Percentiles rank a stretch among this genome's conserved stretches.
Evolutionary conservation across 2,329 filamentous ascomycete species (phyloP).

Genomic region (Xylaria sp.): DNA sequence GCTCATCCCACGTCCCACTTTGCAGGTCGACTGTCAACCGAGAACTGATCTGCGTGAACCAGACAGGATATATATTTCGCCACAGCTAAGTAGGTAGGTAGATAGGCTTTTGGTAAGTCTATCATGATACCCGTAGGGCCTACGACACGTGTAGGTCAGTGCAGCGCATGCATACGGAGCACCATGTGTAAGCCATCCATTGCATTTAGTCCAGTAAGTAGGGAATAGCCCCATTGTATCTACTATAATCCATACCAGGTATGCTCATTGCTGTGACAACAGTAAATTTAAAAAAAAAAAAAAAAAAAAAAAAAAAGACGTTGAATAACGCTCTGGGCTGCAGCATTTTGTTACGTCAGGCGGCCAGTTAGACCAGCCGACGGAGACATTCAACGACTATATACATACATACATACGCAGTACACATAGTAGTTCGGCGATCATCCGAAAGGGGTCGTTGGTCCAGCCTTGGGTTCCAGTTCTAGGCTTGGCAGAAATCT

Average conservation of each 20-base stretch:
- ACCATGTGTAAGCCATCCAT: too few species aligned
- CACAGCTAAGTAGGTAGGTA: neutral
- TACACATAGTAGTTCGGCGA: slow-evolving; percentile 41
- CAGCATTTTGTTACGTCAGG: too few species aligned
- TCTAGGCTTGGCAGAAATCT: slow-evolving; percentile 22
- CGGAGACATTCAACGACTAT: slow-evolving; percentile 3
- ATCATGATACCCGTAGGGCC: neutral
- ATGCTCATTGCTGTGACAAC: too few species aligned
- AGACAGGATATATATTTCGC: slow-evolving; percentile 16
- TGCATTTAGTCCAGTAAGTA: too few species aligned
- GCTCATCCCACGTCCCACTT: slow-evolving; percentile 25
- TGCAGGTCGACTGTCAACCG: slow-evolving; percentile 23
- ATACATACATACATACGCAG: slow-evolving; percentile 16
- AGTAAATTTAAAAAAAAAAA: too few species aligned
- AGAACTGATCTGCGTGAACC: slow-evolving; percentile 11
- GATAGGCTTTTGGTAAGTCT: neutral
- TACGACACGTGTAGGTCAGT: neutral
- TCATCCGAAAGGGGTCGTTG: slow-evolving; percentile 40
- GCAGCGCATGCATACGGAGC: too few species aligned
- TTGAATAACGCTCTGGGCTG: too few species aligned
- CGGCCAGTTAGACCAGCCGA: neutral
- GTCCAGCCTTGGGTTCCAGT: slow-evolving; percentile 37
- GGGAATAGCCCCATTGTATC: too few species aligned
- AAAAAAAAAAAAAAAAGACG: too few species aligned
- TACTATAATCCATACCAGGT: too few species aligned